Evolutionary conservation across 2,329 filamentous ascomycete genomes (phyloP).

Genomic region (Parastagonospora avenae): DNA sequence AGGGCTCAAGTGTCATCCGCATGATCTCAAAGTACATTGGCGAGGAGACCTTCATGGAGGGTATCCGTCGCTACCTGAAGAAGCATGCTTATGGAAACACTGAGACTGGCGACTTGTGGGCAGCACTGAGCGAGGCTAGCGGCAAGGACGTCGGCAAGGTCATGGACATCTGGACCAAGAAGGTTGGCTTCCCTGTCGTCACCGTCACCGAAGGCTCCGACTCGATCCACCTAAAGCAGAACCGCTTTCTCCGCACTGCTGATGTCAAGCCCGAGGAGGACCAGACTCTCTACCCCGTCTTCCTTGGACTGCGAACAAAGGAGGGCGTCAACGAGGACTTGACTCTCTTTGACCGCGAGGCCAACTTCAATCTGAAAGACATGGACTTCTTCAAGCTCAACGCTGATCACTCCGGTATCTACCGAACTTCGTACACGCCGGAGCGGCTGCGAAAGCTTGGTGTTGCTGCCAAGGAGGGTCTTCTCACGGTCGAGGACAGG

Average conservation of each 20-base stretch:
- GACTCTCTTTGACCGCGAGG: constrained; percentile 74
- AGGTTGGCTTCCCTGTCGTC: constrained; percentile 90
- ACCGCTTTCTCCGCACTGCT: constrained; percentile 89
- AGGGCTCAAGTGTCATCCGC: constrained; percentile 91
- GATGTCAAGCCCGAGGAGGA: constrained; percentile 95
- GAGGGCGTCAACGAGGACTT: constrained; percentile 79
- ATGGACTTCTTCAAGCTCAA: constrained; percentile 96
- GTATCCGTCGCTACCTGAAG: constrained; percentile 87
- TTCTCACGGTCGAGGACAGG: constrained; percentile 85
- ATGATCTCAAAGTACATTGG: constrained; percentile 98
- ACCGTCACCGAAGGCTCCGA: constrained; percentile 77
- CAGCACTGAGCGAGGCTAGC: constrained; percentile 82
- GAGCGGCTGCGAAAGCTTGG: constrained; percentile 87
- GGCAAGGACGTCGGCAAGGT: constrained; percentile 88
- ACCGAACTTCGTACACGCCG: constrained; percentile 85
- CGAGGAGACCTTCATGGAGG: constrained; percentile 90
- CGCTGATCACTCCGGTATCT: constrained; percentile 90
- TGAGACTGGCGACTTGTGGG: constrained; percentile 87
- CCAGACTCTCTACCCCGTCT: constrained; percentile 83
- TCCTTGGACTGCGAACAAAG: constrained; percentile 83
- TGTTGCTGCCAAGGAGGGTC: constrained; percentile 77
- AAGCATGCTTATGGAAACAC: constrained; percentile 98
- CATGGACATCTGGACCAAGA: constrained; percentile 97
- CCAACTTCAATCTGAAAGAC: constrained; percentile 75
- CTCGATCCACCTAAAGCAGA: constrained; percentile 87